Evolutionary conservation across 768 basidiomycete genomes (phyloP).

Genomic region (Mycena polygramma): DNA sequence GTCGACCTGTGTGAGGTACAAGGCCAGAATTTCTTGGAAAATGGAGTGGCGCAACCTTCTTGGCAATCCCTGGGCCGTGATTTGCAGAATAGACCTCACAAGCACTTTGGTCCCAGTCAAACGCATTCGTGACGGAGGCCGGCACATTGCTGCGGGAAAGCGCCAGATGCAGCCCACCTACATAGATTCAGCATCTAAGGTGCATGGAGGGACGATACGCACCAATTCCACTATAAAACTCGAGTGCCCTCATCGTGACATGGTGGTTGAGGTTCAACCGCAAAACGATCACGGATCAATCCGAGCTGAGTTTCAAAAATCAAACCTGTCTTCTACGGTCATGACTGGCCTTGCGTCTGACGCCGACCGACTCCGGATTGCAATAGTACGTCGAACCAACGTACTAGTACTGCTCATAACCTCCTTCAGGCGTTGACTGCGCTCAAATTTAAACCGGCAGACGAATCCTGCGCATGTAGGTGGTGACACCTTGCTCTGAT

Average conservation of each 20-base stretch:
- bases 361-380: conserved; percentile 56
- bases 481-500: neutral
- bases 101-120: conserved; percentile 86
- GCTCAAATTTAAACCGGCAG: conserved; percentile 58
- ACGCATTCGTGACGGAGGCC: conserved; percentile 71
- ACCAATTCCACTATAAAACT: conserved; percentile 91
- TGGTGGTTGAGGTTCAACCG: conserved; percentile 26
- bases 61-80: conserved; percentile 59
- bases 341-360: conserved; percentile 27
- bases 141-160: conserved; percentile 63
- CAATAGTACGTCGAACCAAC: conserved; percentile 49
- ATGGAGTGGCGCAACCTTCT: conserved; percentile 57
- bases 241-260: conserved; percentile 52
- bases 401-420: conserved; percentile 6
- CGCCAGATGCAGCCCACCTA: conserved; percentile 83
- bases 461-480: conserved; percentile 58
- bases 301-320: conserved; percentile 8
- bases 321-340: neutral
- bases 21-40: neutral
- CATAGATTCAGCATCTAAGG: neutral
- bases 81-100: conserved; percentile 79
- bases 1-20: conserved; percentile 49
- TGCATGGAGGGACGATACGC: conserved; percentile 31
- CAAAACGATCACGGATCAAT: conserved; percentile 12
- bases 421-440: conserved; percentile 58